Percentiles rank a stretch among this genome's conserved stretches.
Evolutionary conservation across 192 early-diverging fungal species (phyloP).

Genomic region (Gamsiella multidivaricata): DNA sequence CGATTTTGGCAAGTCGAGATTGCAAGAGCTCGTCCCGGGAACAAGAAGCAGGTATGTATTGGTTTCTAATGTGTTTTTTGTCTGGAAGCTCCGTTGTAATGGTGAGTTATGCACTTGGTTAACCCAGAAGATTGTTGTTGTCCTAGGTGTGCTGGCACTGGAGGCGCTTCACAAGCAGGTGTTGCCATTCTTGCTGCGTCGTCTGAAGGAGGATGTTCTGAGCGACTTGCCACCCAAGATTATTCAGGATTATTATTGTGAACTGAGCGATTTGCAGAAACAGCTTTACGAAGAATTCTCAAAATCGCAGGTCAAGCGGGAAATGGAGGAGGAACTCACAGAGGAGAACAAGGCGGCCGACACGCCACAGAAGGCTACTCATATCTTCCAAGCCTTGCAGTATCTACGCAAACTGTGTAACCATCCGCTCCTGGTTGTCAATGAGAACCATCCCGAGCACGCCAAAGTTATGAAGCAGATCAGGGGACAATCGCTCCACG

Average conservation of each 20-base stretch:
- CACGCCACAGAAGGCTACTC: constrained; percentile 62
- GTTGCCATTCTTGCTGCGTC: constrained; percentile 92
- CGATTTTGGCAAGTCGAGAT: constrained; percentile 91
- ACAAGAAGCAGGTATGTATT: constrained; percentile 73
- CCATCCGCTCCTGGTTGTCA: constrained; percentile 92
- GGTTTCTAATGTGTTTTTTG: too few relatives aligned
- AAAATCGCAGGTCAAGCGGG: constrained; percentile 68
- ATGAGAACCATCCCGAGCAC: constrained; percentile 89
- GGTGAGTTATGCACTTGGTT: neutral
- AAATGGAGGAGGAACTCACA: constrained; percentile 61
- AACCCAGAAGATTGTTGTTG: neutral
- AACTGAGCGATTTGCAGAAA: constrained; percentile 87
- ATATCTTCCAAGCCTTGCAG: constrained; percentile 98
- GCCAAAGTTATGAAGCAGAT: constrained; percentile 72
- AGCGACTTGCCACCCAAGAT: constrained; percentile 98
- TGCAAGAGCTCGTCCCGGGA: constrained; percentile 80
- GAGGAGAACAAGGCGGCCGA: constrained; percentile 56
- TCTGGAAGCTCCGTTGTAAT: too few relatives aligned
- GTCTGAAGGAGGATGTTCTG: constrained; percentile 98
- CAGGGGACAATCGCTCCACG: constrained; percentile 67
- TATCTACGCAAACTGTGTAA: constrained; percentile 96
- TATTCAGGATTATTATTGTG: constrained; percentile 99
- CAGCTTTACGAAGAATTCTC: constrained; percentile 95
- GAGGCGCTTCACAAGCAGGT: constrained; percentile 97
- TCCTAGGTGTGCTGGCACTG: constrained; percentile 81